Percentiles rank a stretch among this genome's conserved stretches.
Evolutionary conservation across 2,329 filamentous ascomycete genomes (phyloP).

Genomic region (Fusarium tuaranense): DNA sequence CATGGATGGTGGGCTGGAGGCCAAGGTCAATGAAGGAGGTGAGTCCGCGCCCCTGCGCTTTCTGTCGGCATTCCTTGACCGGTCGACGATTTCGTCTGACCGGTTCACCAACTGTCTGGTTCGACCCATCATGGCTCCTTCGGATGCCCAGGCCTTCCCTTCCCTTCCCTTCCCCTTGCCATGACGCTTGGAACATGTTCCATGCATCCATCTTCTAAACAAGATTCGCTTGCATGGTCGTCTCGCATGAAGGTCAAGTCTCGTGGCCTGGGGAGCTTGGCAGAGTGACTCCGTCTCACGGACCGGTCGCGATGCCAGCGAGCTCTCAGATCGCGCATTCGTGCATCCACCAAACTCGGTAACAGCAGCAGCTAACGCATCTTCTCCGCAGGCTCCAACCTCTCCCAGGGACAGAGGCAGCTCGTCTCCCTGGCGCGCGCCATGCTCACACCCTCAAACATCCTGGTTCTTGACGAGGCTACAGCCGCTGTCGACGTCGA

Average conservation of each 20-base stretch:
- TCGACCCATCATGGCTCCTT: conserved; percentile 23
- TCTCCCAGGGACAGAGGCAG: conserved; percentile 95
- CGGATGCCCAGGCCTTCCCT: conserved; percentile 17
- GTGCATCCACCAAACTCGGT: background rate
- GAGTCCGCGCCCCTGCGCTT: conserved; percentile 55
- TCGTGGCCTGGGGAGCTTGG: conserved; percentile 42
- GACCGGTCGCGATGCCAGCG: background rate
- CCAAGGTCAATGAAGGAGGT: conserved; percentile 94
- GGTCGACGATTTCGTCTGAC: conserved; percentile 28
- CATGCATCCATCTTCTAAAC: conserved; percentile 25
- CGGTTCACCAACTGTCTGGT: conserved; percentile 36
- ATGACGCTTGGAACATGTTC: conserved; percentile 29
- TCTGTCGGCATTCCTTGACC: conserved; percentile 40
- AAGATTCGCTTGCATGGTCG: conserved; percentile 49
- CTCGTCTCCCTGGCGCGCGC: conserved; percentile 94
- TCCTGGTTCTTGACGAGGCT: conserved; percentile 95
- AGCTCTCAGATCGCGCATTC: conserved; percentile 18
- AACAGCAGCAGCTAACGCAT: conserved; percentile 30
- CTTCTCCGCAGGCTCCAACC: conserved; percentile 78
- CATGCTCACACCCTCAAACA: conserved; percentile 94
- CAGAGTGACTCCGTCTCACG: conserved; percentile 12
- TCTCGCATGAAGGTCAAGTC: conserved; percentile 49
- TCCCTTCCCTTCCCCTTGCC: conserved; percentile 14
- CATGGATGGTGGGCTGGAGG: conserved; percentile 92
- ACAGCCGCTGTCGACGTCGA: conserved; percentile 81